Evolutionary conservation across 495 filamentous ascomycete genomes (phyloP).

Genomic region (Thozetella sp.): DNA sequence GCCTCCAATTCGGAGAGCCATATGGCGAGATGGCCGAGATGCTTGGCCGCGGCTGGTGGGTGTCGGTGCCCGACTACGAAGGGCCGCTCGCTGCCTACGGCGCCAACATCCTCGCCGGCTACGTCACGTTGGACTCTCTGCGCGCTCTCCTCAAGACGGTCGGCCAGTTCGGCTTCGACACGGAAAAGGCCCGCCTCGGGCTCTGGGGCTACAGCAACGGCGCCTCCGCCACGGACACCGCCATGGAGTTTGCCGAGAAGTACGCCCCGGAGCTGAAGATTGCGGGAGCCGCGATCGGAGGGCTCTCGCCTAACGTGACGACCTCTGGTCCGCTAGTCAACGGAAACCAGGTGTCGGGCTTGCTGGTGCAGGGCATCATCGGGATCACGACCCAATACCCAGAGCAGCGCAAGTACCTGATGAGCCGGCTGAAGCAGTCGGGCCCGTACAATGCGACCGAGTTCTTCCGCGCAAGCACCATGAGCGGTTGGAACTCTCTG

Average conservation of each 20-base stretch:
- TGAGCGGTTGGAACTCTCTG: constrained; percentile 22
- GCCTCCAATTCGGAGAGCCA: constrained; percentile 17
- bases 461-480: constrained; percentile 29
- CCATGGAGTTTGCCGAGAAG: too few relatives aligned
- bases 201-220: too few relatives aligned
- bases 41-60: constrained; percentile 39
- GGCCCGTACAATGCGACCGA: constrained; percentile 20
- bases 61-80: constrained; percentile 51
- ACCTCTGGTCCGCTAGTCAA: constrained; percentile 18
- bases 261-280: too few relatives aligned
- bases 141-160: constrained; percentile 34
- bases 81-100: constrained; percentile 40
- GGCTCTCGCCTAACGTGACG: constrained; percentile 32
- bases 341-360: constrained; percentile 15
- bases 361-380: constrained; percentile 22
- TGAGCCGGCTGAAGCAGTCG: constrained; percentile 19
- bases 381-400: constrained; percentile 27
- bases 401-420: constrained; percentile 18
- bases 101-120: constrained; percentile 34
- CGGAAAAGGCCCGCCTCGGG: constrained; percentile 18
- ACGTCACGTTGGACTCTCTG: constrained; percentile 48
- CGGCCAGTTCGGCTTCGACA: constrained; percentile 5
- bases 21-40: constrained; percentile 13
- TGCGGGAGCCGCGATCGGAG: too few relatives aligned
- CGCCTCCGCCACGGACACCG: too few relatives aligned